A percentile compares a stretch with the other conserved stretches of the same genome.
Evolutionary conservation across 768 basidiomycete species (phyloP).

Genomic region (Leccinum uliginosum): DNA sequence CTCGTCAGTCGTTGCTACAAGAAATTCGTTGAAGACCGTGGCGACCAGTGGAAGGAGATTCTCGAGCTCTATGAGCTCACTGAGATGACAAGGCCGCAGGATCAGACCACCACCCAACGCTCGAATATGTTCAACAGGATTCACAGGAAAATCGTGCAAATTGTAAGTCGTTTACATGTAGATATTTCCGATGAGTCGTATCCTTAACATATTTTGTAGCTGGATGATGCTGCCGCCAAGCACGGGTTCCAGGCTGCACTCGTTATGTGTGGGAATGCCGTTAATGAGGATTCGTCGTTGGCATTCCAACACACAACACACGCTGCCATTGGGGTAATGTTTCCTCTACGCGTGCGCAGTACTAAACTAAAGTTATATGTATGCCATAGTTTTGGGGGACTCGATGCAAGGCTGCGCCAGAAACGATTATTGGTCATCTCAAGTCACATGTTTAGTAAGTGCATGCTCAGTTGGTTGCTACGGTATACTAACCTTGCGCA

Average conservation of each 20-base stretch:
- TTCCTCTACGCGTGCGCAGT: background rate
- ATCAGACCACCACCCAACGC: background rate
- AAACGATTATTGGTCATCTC: slow-evolving; percentile 1
- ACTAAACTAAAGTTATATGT: too few relatives aligned
- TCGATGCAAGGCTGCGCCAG: background rate
- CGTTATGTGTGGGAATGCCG: slow-evolving; percentile 1
- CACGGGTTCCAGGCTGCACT: background rate
- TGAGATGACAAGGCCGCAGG: background rate
- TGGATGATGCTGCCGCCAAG: background rate
- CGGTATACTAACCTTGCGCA: background rate
- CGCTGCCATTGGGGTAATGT: background rate
- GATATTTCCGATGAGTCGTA: too few relatives aligned
- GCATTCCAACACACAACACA: background rate
- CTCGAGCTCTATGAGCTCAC: background rate
- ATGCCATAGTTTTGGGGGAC: slow-evolving; percentile 1
- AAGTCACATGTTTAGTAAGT: slow-evolving; percentile 2
- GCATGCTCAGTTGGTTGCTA: background rate
- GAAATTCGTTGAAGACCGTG: background rate
- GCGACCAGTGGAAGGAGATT: background rate
- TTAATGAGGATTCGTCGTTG: slow-evolving; percentile 1
- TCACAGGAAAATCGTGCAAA: background rate
- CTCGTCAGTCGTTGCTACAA: background rate
- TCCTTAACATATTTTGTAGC: background rate
- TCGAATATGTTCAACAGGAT: background rate
- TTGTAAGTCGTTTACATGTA: background rate